These are phyloP conservation scores for Neonectria ditissima DNA, from an alignment of 2,329 filamentous ascomycete species.

Conservation along the genomic window DNA sequence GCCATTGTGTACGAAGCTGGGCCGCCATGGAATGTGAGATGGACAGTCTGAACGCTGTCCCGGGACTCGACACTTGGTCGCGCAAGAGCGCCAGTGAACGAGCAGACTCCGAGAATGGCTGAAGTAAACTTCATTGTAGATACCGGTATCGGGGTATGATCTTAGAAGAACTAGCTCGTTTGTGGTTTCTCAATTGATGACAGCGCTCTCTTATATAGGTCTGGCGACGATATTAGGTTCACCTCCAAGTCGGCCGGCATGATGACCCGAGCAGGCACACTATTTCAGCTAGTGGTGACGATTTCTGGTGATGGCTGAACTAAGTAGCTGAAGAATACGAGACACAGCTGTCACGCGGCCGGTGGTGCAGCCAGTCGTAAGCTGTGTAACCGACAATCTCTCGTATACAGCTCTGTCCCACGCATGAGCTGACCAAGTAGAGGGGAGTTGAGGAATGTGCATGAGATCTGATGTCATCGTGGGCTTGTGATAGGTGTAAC, in stretches of 20 bases:
- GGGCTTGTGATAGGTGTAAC: too few species aligned
- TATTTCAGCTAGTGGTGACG: background rate
- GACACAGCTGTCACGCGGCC: background rate
- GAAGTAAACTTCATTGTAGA: constrained; percentile 39
- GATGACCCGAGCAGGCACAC: constrained; percentile 25
- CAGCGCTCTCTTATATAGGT: background rate
- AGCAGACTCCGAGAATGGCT: constrained; percentile 21
- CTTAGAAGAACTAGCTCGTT: background rate
- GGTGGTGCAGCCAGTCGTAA: background rate
- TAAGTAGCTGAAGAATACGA: background rate
- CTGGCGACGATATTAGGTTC: background rate
- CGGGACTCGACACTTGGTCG: constrained; percentile 22
- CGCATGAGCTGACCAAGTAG: background rate
- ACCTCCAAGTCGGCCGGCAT: constrained; percentile 17
- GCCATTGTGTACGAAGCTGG: constrained; percentile 55
- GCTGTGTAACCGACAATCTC: background rate
- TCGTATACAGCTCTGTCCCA: background rate
- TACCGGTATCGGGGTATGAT: background rate
- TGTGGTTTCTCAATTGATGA: background rate
- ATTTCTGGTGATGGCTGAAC: background rate
- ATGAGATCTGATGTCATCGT: too few species aligned
- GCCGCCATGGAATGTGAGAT: constrained; percentile 59
- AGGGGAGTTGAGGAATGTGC: background rate
- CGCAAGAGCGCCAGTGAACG: constrained; percentile 20
- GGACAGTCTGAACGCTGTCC: constrained; percentile 51